These are phyloP conservation scores for Sporormia fimetaria DNA, from an alignment of 495 filamentous ascomycete species.

Conservation along the genomic window DNA sequence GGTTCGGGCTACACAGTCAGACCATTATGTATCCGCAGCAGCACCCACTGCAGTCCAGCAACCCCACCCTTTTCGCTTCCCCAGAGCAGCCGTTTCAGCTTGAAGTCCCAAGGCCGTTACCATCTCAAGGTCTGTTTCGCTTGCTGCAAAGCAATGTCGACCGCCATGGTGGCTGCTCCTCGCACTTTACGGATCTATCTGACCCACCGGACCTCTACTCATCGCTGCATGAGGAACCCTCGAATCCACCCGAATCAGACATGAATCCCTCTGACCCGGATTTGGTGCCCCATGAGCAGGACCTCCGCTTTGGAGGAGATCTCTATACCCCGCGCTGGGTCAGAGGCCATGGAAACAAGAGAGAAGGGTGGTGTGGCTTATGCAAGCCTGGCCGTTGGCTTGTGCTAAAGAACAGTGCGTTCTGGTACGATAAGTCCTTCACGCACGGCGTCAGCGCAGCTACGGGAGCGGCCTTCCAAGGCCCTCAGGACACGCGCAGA, in stretches of 20 bases:
- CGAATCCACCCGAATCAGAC: conserved; percentile 58
- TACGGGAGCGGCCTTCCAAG: conserved; percentile 60
- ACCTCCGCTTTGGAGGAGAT: conserved; percentile 64
- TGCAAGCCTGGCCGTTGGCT: conserved; percentile 75
- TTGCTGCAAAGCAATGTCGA: conserved; percentile 60
- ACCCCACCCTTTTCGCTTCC: conserved; percentile 35
- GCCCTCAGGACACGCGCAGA: conserved; percentile 55
- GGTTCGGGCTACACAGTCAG: conserved; percentile 18
- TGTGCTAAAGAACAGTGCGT: conserved; percentile 71
- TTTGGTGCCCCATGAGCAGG: conserved; percentile 59
- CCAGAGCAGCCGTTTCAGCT: conserved; percentile 26
- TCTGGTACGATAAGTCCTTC: conserved; percentile 80
- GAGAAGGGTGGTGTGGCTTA: conserved; percentile 76
- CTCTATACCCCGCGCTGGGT: conserved; percentile 71
- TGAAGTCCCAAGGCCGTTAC: conserved; percentile 36
- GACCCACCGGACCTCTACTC: conserved; percentile 65
- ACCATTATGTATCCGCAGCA: conserved; percentile 25
- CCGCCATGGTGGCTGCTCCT: conserved; percentile 42
- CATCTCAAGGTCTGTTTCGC: conserved; percentile 54
- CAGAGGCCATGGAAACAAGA: conserved; percentile 67
- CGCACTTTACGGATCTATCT: conserved; percentile 52
- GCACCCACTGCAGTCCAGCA: conserved; percentile 24
- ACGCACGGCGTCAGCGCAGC: conserved; percentile 71
- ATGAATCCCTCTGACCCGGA: conserved; percentile 64
- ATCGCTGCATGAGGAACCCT: conserved; percentile 53